phyloP scores from a whole-genome alignment of 306 rosid genomes.

The Quercus suber region DNA sequence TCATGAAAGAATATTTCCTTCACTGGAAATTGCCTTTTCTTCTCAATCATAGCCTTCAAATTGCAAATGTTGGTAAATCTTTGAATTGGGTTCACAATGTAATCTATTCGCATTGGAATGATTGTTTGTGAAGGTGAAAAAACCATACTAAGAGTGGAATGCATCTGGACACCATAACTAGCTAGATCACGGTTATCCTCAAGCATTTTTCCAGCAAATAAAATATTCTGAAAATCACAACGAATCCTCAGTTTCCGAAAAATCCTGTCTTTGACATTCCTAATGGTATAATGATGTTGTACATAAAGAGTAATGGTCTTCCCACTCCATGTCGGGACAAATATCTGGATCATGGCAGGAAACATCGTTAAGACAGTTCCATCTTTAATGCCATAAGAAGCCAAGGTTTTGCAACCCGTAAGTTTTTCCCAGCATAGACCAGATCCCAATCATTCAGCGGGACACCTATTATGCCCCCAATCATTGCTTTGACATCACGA shows the following conservation, averaged over 20 bases:
- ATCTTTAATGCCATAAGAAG: constrained; percentile 24
- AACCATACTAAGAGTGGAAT: constrained; percentile 28
- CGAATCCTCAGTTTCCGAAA: neutral
- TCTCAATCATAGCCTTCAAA: neutral
- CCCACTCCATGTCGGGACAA: constrained; percentile 19
- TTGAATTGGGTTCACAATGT: neutral
- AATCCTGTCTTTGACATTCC: neutral
- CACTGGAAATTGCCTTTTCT: too few relatives aligned
- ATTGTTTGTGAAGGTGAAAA: neutral
- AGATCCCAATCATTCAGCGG: neutral
- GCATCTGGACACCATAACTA: constrained; percentile 8
- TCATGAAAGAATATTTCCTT: too few relatives aligned
- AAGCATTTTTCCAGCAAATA: neutral
- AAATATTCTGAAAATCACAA: neutral
- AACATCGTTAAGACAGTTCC: neutral
- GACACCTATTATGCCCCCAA: constrained; percentile 8
- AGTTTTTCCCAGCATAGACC: constrained; percentile 16
- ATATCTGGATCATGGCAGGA: constrained; percentile 13
- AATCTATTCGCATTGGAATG: too few relatives aligned
- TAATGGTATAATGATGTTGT: neutral
- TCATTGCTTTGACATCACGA: constrained; percentile 18
- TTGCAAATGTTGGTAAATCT: neutral
- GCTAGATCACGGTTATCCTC: neutral
- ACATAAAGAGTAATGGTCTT: neutral
- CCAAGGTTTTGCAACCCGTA: constrained; percentile 19